Base-by-base conservation (phyloP, 148 eudicot species). In the Pouteria glomerata region DNA sequence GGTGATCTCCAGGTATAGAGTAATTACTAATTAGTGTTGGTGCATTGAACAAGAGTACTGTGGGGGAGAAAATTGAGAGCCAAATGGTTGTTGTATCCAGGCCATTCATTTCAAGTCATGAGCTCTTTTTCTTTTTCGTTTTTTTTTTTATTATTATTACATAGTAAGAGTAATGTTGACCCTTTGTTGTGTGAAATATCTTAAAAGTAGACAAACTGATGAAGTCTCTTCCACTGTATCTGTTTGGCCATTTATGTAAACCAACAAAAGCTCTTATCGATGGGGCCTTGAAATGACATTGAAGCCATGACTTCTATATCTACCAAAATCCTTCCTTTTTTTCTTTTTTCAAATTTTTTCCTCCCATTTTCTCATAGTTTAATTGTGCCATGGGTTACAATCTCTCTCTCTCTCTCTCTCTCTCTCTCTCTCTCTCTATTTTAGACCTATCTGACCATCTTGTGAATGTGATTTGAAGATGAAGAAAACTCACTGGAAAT, bases 391-490 rank as follows among this genome's bases (percentile, higher is more conserved):
- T 24, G 4, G 0, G 12, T 29, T 15, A 3, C 1, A 33, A 16
- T 44, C 37, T 39, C 23, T 41, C 41, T 8, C 19, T 18, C 33
- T 23, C 48, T 64, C 52, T 42, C 68, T 44, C 69, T 42, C 34
- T 48, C 70, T 48, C 70, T 66, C 57, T 67, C 58, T 60, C 41
- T 60, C 64, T 31, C 21, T 31, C 41, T 31, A 4, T 39, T 24
- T 39, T 37, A 13, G 7, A 6, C 15, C 19, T 31, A 18, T 64
- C 33, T 42, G 68, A 42, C 29, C 33, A 41, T 52, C 60, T 33
- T 68, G 71, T 68, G 71, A 31, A 52, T 13, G 44, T 68, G 47
- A 52, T 52, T 68, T 68, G 60, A 68, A 52, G 71, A 34, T 23
- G 47, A 68, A 68, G 60, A 68, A 52, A 68, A 56, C 27, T 39